phyloP scores from a whole-genome alignment of 352 stramenopile species.

The Globisporangium orthogonon region DNA sequence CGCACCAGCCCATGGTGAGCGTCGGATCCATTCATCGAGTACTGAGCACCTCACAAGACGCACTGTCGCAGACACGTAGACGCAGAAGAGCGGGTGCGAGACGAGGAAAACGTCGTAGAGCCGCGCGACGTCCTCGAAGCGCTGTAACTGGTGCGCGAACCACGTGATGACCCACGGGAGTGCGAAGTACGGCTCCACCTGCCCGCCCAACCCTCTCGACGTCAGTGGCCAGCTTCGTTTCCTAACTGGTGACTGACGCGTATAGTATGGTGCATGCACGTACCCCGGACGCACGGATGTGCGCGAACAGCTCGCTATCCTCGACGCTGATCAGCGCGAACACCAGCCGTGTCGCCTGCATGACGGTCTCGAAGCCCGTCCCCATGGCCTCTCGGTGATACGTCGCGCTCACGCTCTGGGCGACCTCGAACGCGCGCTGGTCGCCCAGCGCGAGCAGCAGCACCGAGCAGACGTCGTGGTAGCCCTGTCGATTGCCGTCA shows the following conservation, averaged over 20 bases:
- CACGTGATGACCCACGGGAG: slow-evolving; percentile 94
- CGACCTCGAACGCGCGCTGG: slow-evolving; percentile 50
- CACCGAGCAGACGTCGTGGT: slow-evolving; percentile 90
- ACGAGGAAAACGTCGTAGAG: slow-evolving; percentile 93
- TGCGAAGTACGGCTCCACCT: slow-evolving; percentile 93
- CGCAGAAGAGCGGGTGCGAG: slow-evolving; percentile 87
- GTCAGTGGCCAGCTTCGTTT: no score
- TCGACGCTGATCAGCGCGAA: slow-evolving; percentile 63
- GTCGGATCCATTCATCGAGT: no score
- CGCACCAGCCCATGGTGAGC: not conserved
- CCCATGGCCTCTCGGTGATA: slow-evolving; percentile 89
- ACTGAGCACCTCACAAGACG: not conserved
- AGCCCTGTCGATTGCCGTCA: slow-evolving; percentile 37
- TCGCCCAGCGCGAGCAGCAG: slow-evolving; percentile 80
- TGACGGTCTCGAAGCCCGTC: slow-evolving; percentile 74
- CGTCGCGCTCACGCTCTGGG: slow-evolving; percentile 70
- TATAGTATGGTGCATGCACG: no score
- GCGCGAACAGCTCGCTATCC: slow-evolving; percentile 50
- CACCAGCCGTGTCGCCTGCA: slow-evolving; percentile 55
- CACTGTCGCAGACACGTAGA: slow-evolving; percentile 88
- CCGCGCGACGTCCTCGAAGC: slow-evolving; percentile 82
- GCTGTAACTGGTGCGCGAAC: slow-evolving; percentile 90
- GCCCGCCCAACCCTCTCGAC: not conserved
- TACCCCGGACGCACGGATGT: slow-evolving; percentile 61
- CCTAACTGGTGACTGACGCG: no score